Conservation (phyloP, 78 protist genomes). For the Planoprotostelium fungivorum region DNA sequence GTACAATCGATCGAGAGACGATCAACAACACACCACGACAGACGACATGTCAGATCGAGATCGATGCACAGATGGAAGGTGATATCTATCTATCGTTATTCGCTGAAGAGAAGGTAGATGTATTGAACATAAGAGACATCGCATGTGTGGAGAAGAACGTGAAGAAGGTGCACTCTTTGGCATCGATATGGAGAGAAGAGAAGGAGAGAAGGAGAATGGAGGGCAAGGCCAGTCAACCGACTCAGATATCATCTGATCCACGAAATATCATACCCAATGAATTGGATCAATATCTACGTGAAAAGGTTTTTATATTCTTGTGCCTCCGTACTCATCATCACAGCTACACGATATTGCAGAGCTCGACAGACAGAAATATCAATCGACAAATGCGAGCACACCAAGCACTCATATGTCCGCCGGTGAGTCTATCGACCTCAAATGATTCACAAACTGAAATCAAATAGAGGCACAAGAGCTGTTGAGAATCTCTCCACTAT, state of each 20-base stretch:
- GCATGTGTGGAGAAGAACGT: background rate
- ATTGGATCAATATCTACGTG: background rate
- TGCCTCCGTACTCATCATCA: background rate
- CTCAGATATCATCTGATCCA: background rate
- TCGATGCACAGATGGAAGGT: slow-evolving; percentile 4
- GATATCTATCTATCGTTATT: background rate
- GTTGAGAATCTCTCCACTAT: background rate
- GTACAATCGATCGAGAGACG: background rate
- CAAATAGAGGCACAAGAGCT: background rate
- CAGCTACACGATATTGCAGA: background rate
- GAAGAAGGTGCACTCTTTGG: background rate
- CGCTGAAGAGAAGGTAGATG: background rate
- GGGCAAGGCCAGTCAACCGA: background rate
- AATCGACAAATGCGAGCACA: background rate
- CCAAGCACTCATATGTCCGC: too few species aligned
- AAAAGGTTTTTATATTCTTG: background rate
- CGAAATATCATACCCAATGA: background rate
- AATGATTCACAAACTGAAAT: background rate
- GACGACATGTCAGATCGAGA: background rate
- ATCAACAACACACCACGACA: background rate
- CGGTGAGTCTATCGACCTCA: too few species aligned
- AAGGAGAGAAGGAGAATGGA: background rate
- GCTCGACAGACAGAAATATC: background rate
- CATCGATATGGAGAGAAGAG: background rate
- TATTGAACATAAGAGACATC: background rate